Evolutionary conservation across 2,329 filamentous ascomycete species (phyloP).

Genomic region (Penicillium expansum): DNA sequence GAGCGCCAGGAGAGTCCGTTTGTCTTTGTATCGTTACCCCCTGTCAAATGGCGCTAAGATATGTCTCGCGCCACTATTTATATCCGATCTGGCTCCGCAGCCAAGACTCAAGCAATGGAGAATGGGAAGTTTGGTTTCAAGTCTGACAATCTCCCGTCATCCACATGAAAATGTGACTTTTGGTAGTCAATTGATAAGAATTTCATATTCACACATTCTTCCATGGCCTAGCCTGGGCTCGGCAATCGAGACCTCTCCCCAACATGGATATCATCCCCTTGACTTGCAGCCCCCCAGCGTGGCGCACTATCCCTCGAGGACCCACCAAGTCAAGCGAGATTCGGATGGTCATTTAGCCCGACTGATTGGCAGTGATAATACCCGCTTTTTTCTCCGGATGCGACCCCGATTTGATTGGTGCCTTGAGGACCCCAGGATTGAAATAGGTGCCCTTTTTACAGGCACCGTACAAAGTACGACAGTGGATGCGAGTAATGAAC

Average conservation of each 20-base stretch:
- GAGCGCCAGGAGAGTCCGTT: constrained; percentile 5
- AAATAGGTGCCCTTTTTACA: constrained; percentile 2
- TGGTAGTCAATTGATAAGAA: background rate
- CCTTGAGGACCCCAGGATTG: constrained; percentile 21
- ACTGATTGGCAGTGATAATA: constrained; percentile 17
- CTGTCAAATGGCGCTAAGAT: constrained; percentile 17
- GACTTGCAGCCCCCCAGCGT: constrained; percentile 22
- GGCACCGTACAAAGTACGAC: background rate
- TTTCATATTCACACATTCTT: background rate
- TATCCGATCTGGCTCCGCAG: constrained; percentile 21
- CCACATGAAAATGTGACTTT: background rate
- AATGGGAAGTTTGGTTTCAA: background rate
- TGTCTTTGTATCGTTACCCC: constrained; percentile 4
- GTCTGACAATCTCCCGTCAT: constrained; percentile 14
- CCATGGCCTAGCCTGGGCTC: background rate
- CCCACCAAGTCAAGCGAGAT: constrained; percentile 26
- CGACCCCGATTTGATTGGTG: constrained; percentile 19
- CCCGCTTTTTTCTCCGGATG: constrained; percentile 28
- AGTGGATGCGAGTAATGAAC: background rate
- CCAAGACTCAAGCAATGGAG: constrained; percentile 12
- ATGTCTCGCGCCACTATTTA: constrained; percentile 19
- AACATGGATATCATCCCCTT: constrained; percentile 13
- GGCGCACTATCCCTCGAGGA: constrained; percentile 18
- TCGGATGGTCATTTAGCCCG: constrained; percentile 16
- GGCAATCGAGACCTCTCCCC: background rate